Conservation (phyloP, 2,329 filamentous ascomycete species). For the Fusarium graminum region DNA sequence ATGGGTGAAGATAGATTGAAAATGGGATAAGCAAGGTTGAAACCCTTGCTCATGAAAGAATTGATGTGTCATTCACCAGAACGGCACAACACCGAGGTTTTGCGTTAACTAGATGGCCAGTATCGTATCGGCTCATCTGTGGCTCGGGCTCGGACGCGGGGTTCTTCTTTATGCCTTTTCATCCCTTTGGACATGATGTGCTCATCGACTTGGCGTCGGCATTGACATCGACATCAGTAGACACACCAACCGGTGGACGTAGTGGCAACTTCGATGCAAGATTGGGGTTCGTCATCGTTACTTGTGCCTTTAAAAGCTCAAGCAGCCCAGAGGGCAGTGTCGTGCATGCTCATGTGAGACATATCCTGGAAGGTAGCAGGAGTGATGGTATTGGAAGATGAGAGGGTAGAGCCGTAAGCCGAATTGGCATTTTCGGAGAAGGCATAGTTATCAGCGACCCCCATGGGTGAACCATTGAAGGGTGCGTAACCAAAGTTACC, state of each 20-base stretch:
- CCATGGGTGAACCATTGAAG: slow-evolving; percentile 44
- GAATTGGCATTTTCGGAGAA: slow-evolving; percentile 47
- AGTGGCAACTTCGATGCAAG: slow-evolving; percentile 28
- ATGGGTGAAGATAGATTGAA: slow-evolving; percentile 38
- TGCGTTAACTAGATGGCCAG: slow-evolving; percentile 15
- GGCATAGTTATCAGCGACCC: slow-evolving; percentile 44
- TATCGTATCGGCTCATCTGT: slow-evolving; percentile 27
- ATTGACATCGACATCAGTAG: slow-evolving; percentile 7
- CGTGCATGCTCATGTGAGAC: slow-evolving; percentile 41
- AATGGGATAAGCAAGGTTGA: slow-evolving; percentile 15
- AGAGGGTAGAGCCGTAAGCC: slow-evolving; percentile 46
- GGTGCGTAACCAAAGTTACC: slow-evolving; percentile 42
- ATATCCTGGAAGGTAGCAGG: slow-evolving; percentile 47
- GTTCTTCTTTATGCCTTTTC: slow-evolving; percentile 36
- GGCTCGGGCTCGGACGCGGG: slow-evolving; percentile 28
- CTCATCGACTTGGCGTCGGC: slow-evolving; percentile 18
- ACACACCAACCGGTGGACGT: slow-evolving; percentile 37
- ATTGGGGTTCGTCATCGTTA: slow-evolving; percentile 16
- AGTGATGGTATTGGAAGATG: slow-evolving; percentile 50
- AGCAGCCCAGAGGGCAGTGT: slow-evolving; percentile 40
- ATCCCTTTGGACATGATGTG: slow-evolving; percentile 35
- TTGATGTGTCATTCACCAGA: slow-evolving; percentile 18
- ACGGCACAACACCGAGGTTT: slow-evolving; percentile 26
- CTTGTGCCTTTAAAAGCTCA: slow-evolving; percentile 22
- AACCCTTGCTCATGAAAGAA: slow-evolving; percentile 13